A percentile compares a stretch with the other conserved stretches of the same genome.
phyloP scores from a whole-genome alignment of 148 eudicot genomes.

The Arbutus unedo region DNA sequence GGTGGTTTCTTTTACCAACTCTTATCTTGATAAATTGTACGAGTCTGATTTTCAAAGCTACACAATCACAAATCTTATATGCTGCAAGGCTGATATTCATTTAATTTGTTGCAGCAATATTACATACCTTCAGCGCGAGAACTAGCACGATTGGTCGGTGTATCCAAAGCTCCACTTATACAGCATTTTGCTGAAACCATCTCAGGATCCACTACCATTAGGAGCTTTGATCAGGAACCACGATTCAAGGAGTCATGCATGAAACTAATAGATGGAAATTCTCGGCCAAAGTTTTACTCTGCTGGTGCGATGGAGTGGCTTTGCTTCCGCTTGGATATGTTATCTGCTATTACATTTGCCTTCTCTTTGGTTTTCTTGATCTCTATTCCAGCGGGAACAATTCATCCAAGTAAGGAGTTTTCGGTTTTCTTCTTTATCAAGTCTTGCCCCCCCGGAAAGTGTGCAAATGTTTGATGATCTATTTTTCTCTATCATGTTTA shows the following conservation, averaged over 20 bases:
- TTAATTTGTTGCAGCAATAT: conserved; percentile 38
- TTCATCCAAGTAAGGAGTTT: conserved; percentile 41
- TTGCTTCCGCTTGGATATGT: conserved; percentile 47
- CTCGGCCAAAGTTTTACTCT: conserved; percentile 41
- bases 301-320: conserved; percentile 57
- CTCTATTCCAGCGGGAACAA: conserved; percentile 43
- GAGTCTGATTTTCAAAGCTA: not conserved
- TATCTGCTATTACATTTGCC: conserved; percentile 45
- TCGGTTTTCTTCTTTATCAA: not conserved
- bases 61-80: not conserved
- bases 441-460: not conserved
- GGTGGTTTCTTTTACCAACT: not conserved
- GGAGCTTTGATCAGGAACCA: conserved; percentile 51
- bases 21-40: not conserved
- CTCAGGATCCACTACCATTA: conserved; percentile 52
- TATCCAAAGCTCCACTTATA: conserved; percentile 57
- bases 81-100: not conserved
- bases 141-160: conserved; percentile 49
- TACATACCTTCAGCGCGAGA: conserved; percentile 62
- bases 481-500: conserved; percentile 11
- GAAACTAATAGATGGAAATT: conserved; percentile 33
- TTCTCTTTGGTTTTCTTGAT: conserved; percentile 48
- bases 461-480: not conserved
- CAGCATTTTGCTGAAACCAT: conserved; percentile 65
- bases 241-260: conserved; percentile 36